Evolutionary conservation across 148 eudicot species (phyloP).

Genomic region (Chenopodium suecicum): DNA sequence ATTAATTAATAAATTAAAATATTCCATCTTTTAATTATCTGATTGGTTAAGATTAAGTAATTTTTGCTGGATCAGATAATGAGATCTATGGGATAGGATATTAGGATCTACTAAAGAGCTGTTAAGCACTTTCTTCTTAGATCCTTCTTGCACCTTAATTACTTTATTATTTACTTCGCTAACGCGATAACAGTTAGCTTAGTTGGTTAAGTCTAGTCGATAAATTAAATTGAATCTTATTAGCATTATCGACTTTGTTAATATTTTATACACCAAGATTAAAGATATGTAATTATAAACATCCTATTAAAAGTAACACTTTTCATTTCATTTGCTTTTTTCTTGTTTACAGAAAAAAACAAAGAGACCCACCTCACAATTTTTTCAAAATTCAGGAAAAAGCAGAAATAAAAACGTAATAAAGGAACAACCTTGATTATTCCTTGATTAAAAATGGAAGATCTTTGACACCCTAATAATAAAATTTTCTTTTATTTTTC

Average conservation of each 20-base stretch:
- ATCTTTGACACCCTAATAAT: conserved; percentile 24
- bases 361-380: conserved; percentile 23
- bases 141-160: conserved; percentile 13
- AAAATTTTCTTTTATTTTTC: neutral
- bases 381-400: conserved; percentile 4
- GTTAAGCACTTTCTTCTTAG: conserved; percentile 21
- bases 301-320: conserved; percentile 4
- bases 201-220: too few species aligned
- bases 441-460: conserved; percentile 18
- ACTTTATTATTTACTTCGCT: too few species aligned
- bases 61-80: conserved; percentile 10
- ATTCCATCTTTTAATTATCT: neutral
- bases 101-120: conserved; percentile 11
- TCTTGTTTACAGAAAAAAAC: neutral
- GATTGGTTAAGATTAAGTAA: conserved; percentile 12
- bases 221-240: too few species aligned
- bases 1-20: neutral
- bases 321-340: neutral
- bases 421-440: conserved; percentile 17
- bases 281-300: neutral
- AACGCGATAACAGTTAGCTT: too few species aligned
- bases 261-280: too few species aligned
- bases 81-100: conserved; percentile 9
- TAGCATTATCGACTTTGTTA: too few species aligned
- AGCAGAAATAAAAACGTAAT: conserved; percentile 14